These are phyloP conservation scores for Zopfia rhizophila DNA, from an alignment of 2,329 filamentous ascomycete genomes.

Conservation along the genomic window DNA sequence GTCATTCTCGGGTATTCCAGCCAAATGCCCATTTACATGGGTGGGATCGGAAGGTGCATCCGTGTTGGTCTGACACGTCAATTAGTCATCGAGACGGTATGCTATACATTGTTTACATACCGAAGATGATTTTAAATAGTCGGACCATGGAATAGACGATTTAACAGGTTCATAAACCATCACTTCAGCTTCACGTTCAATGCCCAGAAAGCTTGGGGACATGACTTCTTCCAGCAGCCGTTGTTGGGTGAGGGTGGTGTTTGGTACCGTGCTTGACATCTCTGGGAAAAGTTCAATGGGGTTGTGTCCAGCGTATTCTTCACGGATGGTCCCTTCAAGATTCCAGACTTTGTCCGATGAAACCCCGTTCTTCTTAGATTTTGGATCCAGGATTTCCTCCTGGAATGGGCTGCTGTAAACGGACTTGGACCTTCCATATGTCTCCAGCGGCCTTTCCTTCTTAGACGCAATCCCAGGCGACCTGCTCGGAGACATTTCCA, in stretches of 20 bases:
- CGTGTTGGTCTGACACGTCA: not conserved
- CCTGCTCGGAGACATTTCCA: slow-evolving; percentile 14
- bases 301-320: slow-evolving; percentile 52
- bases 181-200: slow-evolving; percentile 26
- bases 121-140: slow-evolving; percentile 37
- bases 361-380: slow-evolving; percentile 2
- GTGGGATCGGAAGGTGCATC: not conserved
- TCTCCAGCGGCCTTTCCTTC: slow-evolving; percentile 15
- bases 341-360: slow-evolving; percentile 23
- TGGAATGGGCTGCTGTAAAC: slow-evolving; percentile 17
- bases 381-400: slow-evolving; percentile 2
- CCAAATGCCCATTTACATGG: too few species aligned
- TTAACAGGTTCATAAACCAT: slow-evolving; percentile 33
- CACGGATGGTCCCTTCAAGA: slow-evolving; percentile 45
- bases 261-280: slow-evolving; percentile 55
- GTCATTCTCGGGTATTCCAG: too few species aligned
- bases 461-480: slow-evolving; percentile 2
- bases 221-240: slow-evolving; percentile 50
- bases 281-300: slow-evolving; percentile 53
- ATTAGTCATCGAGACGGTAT: not conserved
- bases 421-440: slow-evolving; percentile 22
- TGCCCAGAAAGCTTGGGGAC: slow-evolving; percentile 35
- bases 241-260: slow-evolving; percentile 54
- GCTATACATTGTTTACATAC: slow-evolving; percentile 1
- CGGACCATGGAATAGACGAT: slow-evolving; percentile 50